Percentiles rank a stretch among this genome's conserved stretches.
These are phyloP conservation scores for Kluyveromyces dobzhanskii DNA, from an alignment of 805 yeast species.

Conservation along the genomic window DNA sequence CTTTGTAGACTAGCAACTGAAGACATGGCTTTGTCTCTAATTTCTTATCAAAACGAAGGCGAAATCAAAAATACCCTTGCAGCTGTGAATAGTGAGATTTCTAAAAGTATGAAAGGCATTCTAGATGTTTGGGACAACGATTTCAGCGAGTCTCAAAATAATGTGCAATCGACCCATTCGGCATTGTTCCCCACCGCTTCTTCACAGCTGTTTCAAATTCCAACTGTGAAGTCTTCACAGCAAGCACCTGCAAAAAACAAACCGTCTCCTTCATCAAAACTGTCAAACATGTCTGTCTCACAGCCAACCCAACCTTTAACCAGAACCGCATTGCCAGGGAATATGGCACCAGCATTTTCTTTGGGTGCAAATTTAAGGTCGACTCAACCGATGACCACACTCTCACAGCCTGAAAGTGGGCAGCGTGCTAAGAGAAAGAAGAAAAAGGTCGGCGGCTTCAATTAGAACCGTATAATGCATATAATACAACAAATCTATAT, in stretches of 20 bases:
- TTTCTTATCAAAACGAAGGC: constrained; percentile 10
- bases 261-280: not conserved
- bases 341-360: constrained; percentile 29
- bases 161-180: not conserved
- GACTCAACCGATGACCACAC: constrained; percentile 13
- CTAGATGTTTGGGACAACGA: constrained; percentile 21
- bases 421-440: constrained; percentile 28
- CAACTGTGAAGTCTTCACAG: constrained; percentile 24
- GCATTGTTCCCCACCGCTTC: not conserved
- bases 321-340: constrained; percentile 15
- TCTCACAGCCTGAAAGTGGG: constrained; percentile 15
- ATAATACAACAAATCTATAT: too few relatives aligned
- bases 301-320: not conserved
- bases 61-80: constrained; percentile 5
- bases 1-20: constrained; percentile 16
- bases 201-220: constrained; percentile 15
- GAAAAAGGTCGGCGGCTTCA: constrained; percentile 40
- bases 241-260: constrained; percentile 3
- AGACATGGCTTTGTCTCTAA: constrained; percentile 12
- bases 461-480: constrained; percentile 22
- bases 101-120: constrained; percentile 11
- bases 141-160: not conserved
- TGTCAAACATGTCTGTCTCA: not conserved
- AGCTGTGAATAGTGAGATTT: constrained; percentile 7
- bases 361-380: constrained; percentile 8